phyloP scores from a whole-genome alignment of 225 moss, liverwort and hornwort species.

The Polytrichum commune region DNA sequence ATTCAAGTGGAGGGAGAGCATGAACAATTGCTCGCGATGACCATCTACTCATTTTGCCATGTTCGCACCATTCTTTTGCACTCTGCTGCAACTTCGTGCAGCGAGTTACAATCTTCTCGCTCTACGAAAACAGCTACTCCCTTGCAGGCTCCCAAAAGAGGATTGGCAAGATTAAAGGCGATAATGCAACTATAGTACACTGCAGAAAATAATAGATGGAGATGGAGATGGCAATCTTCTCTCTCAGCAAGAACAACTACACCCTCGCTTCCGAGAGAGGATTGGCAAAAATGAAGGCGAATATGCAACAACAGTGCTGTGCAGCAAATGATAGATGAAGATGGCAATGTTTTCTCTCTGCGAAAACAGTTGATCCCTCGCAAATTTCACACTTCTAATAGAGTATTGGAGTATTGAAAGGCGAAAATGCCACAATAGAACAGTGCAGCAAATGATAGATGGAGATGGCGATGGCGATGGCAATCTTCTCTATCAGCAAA shows the following conservation, averaged over 20 bases:
- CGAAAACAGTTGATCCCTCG: neutral
- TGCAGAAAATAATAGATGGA: neutral
- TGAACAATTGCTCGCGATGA: too few species aligned
- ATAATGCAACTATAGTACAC: too few species aligned
- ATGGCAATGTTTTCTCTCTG: neutral
- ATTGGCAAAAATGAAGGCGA: too few species aligned
- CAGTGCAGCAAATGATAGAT: neutral
- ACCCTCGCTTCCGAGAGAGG: neutral
- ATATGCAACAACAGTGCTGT: neutral
- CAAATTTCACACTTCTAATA: too few species aligned
- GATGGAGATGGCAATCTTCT: neutral
- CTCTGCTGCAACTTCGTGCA: too few species aligned
- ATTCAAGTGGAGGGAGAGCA: too few species aligned
- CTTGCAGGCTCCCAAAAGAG: neutral
- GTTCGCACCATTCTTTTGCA: too few species aligned
- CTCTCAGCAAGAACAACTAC: neutral
- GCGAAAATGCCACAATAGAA: too few species aligned
- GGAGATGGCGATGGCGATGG: neutral
- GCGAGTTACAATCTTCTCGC: neutral
- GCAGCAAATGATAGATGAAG: neutral
- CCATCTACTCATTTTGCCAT: too few species aligned
- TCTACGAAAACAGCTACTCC: neutral
- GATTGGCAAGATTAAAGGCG: too few species aligned
- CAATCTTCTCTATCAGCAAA: neutral
- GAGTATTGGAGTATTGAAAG: too few species aligned